Conservation (phyloP, 495 filamentous ascomycete genomes). For the Penicillium cataractarum region DNA sequence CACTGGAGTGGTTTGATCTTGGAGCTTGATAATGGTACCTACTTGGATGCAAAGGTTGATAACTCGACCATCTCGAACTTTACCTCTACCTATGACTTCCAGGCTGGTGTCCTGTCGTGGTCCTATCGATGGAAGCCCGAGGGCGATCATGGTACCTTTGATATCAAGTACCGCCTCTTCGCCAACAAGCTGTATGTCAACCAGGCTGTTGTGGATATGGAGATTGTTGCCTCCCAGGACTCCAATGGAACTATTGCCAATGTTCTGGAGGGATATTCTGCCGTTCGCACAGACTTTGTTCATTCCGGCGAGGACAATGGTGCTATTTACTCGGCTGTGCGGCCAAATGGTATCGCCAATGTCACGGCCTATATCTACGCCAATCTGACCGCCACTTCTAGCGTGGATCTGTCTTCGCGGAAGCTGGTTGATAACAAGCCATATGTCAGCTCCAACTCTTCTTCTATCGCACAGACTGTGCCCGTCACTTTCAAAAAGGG, state of each 20-base stretch:
- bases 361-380: conserved; percentile 64
- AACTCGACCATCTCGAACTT: conserved; percentile 62
- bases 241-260: conserved; percentile 57
- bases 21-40: conserved; percentile 56
- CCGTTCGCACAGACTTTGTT: conserved; percentile 60
- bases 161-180: conserved; percentile 62
- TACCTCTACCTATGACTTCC: conserved; percentile 64
- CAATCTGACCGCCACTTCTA: conserved; percentile 46
- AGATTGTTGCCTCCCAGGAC: conserved; percentile 53
- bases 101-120: conserved; percentile 65
- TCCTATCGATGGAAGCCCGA: conserved; percentile 67
- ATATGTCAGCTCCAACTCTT: conserved; percentile 58
- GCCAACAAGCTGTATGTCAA: conserved; percentile 65
- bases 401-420: conserved; percentile 52
- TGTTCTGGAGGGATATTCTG: conserved; percentile 60
- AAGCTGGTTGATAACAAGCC: conserved; percentile 43
- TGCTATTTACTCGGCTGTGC: conserved; percentile 60
- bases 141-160: conserved; percentile 49
- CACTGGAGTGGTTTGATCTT: conserved; percentile 68
- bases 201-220: conserved; percentile 62
- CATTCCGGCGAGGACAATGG: conserved; percentile 50
- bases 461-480: conserved; percentile 61
- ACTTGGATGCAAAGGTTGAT: conserved; percentile 64
- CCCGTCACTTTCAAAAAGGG: conserved; percentile 53
- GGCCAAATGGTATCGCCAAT: conserved; percentile 56